A percentile compares a stretch with the other conserved stretches of the same genome.
These are phyloP conservation scores for Plasmodium knowlesi DNA, from an alignment of 169 alveolate genomes.

Conservation along the genomic window DNA sequence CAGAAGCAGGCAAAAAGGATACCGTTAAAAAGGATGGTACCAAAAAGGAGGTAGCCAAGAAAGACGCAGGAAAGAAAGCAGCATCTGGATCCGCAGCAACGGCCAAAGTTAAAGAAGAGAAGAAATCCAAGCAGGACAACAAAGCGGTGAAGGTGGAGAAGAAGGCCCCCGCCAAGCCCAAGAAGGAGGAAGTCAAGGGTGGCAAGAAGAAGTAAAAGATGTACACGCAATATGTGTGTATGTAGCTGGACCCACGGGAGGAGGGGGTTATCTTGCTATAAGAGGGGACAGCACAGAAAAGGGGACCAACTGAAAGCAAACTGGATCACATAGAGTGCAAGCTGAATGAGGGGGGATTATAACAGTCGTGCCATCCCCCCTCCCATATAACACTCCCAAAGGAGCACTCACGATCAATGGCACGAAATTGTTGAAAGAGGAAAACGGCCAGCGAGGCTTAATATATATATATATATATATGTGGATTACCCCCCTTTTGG, in stretches of 20 bases:
- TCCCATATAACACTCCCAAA: not conserved
- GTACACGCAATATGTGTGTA: not conserved
- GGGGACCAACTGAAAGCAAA: not conserved
- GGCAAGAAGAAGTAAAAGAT: conserved; percentile 17
- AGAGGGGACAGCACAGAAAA: not conserved
- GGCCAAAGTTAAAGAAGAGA: not conserved
- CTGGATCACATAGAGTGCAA: not conserved
- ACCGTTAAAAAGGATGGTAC: not conserved
- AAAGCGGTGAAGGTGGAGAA: conserved; percentile 37
- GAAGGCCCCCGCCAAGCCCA: conserved; percentile 10
- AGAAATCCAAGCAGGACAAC: not conserved
- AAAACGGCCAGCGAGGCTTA: not conserved
- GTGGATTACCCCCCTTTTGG: not conserved
- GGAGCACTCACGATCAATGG: not conserved
- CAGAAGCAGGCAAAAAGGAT: not conserved
- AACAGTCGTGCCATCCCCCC: not conserved
- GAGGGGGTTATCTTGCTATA: not conserved
- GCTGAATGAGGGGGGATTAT: not conserved
- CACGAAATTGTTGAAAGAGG: not conserved
- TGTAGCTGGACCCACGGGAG: not conserved
- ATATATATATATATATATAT: no score
- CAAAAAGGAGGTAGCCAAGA: not conserved
- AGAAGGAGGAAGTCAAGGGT: conserved; percentile 7
- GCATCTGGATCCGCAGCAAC: not conserved
- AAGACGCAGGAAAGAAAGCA: not conserved